phyloP scores from a whole-genome alignment of 306 rosid species.

The Rosa rugosa region DNA sequence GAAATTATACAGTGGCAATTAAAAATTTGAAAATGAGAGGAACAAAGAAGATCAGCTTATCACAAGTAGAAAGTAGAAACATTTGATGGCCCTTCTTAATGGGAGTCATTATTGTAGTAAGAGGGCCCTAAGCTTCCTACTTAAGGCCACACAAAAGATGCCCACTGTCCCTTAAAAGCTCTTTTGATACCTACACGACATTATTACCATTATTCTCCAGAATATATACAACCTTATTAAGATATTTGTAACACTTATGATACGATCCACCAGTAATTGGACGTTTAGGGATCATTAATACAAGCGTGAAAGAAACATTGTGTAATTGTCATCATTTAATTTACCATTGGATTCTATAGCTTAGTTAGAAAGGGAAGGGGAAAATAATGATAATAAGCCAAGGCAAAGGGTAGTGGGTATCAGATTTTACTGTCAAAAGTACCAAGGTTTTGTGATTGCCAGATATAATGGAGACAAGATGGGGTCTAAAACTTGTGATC shows the following conservation, averaged over 20 bases:
- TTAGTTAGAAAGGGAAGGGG: not conserved
- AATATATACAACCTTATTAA: not conserved
- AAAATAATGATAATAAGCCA: conserved; percentile 2
- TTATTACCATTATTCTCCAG: conserved; percentile 5
- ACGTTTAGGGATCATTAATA: not conserved
- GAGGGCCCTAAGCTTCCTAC: conserved; percentile 10
- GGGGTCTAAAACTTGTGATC: conserved; percentile 46
- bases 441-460: conserved; percentile 24
- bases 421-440: conserved; percentile 15
- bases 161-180: conserved; percentile 2
- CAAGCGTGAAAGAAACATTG: conserved; percentile 15
- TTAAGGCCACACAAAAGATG: conserved; percentile 17
- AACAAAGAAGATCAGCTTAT: not conserved
- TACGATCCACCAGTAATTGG: conserved; percentile 10
- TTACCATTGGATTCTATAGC: conserved; percentile 30
- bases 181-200: not conserved
- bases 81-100: not conserved
- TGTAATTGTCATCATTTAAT: conserved; percentile 11
- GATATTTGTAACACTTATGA: conserved; percentile 16
- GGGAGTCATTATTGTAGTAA: conserved; percentile 5
- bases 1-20: not conserved
- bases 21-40: not conserved
- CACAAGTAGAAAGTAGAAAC: not conserved
- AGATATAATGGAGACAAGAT: conserved; percentile 32
- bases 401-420: conserved; percentile 22